Conservation (phyloP, 1,139 yeast species). For the Debaryomycetaceae sp. region DNA sequence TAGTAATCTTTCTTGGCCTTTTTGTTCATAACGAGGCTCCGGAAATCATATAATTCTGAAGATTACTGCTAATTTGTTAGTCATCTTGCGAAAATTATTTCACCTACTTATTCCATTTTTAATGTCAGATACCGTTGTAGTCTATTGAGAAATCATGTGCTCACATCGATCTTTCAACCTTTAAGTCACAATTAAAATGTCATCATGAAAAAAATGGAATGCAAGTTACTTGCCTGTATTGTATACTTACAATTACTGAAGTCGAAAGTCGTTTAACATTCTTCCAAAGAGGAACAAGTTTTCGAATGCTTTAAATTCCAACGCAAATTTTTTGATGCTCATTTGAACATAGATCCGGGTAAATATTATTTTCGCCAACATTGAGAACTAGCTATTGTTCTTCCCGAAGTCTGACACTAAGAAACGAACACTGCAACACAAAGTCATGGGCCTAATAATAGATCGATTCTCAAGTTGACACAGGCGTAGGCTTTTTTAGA, state of each 20-base stretch:
- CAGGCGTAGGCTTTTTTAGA: too few relatives aligned
- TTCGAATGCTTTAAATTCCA: too few relatives aligned
- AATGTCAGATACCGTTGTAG: constrained; percentile 99
- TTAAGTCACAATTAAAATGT: constrained; percentile 50
- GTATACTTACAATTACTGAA: too few relatives aligned
- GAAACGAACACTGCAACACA: too few relatives aligned
- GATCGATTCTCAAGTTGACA: too few relatives aligned
- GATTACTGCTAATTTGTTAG: constrained; percentile 7
- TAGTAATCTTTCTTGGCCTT: constrained; percentile 25
- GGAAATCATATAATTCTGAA: constrained; percentile 2
- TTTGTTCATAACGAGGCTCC: constrained; percentile 16
- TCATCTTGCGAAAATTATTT: constrained; percentile 1
- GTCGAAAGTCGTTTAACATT: too few relatives aligned
- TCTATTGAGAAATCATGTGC: constrained; percentile 86
- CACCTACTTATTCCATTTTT: not conserved
- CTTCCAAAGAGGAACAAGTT: too few relatives aligned
- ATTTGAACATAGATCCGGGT: not conserved
- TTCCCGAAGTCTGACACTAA: too few relatives aligned
- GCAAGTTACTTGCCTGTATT: too few relatives aligned
- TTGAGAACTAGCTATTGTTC: not conserved
- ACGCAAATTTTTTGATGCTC: not conserved
- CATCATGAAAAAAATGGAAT: constrained; percentile 31
- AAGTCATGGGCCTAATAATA: too few relatives aligned
- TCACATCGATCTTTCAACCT: constrained; percentile 55
- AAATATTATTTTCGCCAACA: not conserved